Base-by-base conservation (phyloP, 306 rosid genomes). In the Quercus wislizeni region DNA sequence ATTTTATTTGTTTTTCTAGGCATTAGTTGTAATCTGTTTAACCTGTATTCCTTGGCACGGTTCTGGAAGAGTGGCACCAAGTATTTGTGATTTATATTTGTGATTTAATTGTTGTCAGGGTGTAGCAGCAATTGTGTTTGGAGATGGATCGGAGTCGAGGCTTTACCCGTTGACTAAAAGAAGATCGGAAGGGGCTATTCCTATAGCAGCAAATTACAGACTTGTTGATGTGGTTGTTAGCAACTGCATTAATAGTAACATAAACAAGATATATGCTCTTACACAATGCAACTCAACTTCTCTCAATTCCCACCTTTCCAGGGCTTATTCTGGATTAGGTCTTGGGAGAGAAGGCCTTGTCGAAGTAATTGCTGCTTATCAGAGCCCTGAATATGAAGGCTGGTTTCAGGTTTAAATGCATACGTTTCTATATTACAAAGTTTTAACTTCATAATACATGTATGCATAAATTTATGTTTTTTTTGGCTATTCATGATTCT, bases 261-360 rank as follows among this genome's bases (percentile, higher is more conserved):
- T 86, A 58, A 46, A 56, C 55, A 78, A 51, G 33, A 83, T 86
- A 20, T 86, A 62, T 70, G 89, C 83, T 73, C 80, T 83, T 15
- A 86, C 89, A 2, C 89, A 86, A 49, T 80, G 62, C 79, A 86
- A 86, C 81, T 86, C 85, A 58, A 64, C 89, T 75, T 83, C 83
- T 62, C 89, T 86, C 76, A 86, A 86, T 74, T 77, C 87, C 73
- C 89, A 86, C 76, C 76, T 86, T 49, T 80, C 82, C 35, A 55
- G 80, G 70, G 85, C 87, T 41, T 83, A 86, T 74, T 41, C 89
- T 54, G 77, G 82, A 70, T 7, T 46, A 20, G 85, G 88, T 7
- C 31, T 59, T 54, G 74, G 77, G 25, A 57, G 59, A 25, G 81
- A 75, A 7, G 83, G 80, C 9, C 67, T 64, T 62, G 74, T 85